Evolutionary conservation across 257 asterid species (phyloP).

Genomic region (Leonotis leonurus): DNA sequence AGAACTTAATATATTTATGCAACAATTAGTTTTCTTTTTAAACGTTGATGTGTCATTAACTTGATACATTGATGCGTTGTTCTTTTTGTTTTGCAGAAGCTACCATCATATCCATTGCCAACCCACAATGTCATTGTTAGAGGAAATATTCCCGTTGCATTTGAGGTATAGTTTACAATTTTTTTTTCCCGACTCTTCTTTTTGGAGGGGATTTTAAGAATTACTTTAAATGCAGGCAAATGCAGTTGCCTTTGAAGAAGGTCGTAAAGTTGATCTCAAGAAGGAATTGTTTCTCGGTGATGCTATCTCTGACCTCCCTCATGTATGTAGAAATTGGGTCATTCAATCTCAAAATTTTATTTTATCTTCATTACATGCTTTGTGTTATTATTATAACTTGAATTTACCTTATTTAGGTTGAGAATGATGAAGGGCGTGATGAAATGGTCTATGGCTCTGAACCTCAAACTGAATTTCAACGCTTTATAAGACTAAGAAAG

Average conservation of each 20-base stretch:
- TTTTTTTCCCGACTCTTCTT: neutral
- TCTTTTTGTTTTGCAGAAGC: slow-evolving; percentile 25
- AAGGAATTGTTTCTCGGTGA: slow-evolving; percentile 52
- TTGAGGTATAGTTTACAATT: slow-evolving; percentile 41
- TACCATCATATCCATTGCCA: slow-evolving; percentile 82
- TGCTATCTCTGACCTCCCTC: slow-evolving; percentile 80
- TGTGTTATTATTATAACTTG: neutral
- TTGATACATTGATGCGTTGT: neutral
- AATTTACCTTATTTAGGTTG: slow-evolving; percentile 33
- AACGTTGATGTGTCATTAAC: no score
- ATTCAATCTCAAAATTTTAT: neutral
- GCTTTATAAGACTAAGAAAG: slow-evolving; percentile 43
- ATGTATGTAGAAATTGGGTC: slow-evolving; percentile 26
- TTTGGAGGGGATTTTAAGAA: neutral
- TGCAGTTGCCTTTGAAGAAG: slow-evolving; percentile 46
- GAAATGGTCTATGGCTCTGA: slow-evolving; percentile 40
- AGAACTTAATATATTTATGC: no score
- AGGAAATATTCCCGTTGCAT: slow-evolving; percentile 51
- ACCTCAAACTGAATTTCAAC: slow-evolving; percentile 52
- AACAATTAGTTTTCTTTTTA: no score
- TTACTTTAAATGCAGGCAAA: slow-evolving; percentile 31
- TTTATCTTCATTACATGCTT: neutral
- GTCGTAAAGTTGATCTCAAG: slow-evolving; percentile 18
- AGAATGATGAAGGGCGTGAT: slow-evolving; percentile 49
- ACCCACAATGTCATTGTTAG: slow-evolving; percentile 56